Evolutionary conservation across 179 eudicot genomes (phyloP).

Genomic region (Gypsophila paniculata): DNA sequence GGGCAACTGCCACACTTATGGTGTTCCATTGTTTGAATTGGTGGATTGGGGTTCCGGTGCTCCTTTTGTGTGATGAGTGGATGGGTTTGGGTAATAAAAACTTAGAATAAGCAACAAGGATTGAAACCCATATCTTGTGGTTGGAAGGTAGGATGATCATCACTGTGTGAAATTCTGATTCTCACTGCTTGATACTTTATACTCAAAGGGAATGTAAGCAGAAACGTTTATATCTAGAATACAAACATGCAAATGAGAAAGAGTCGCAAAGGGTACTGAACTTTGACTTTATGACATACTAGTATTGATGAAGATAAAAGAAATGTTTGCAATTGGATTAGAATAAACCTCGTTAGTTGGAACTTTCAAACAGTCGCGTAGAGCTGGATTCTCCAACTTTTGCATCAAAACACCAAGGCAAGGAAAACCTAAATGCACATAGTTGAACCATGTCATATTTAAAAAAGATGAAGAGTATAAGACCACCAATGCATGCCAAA

Average conservation of each 20-base stretch:
- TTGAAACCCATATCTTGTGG: background rate
- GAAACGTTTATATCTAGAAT: background rate
- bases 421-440: conserved; percentile 69
- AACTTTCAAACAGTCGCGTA: conserved; percentile 83
- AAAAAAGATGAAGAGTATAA: background rate
- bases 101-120: background rate
- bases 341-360: conserved; percentile 70
- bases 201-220: background rate
- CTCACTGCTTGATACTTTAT: background rate
- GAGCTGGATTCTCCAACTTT: conserved; percentile 92
- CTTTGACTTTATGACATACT: background rate
- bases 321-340: background rate
- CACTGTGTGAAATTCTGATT: conserved; percentile 1
- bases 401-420: conserved; percentile 92
- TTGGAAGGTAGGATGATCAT: conserved; percentile 1
- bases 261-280: background rate
- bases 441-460: conserved; percentile 11
- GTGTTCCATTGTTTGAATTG: too few species aligned
- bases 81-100: background rate
- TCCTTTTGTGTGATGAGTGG: background rate
- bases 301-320: conserved; percentile 4
- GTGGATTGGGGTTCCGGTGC: background rate
- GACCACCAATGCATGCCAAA: background rate
- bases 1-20: background rate
- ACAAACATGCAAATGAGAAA: background rate